phyloP scores from a whole-genome alignment of 345 rosid genomes.

The Viola odorata region DNA sequence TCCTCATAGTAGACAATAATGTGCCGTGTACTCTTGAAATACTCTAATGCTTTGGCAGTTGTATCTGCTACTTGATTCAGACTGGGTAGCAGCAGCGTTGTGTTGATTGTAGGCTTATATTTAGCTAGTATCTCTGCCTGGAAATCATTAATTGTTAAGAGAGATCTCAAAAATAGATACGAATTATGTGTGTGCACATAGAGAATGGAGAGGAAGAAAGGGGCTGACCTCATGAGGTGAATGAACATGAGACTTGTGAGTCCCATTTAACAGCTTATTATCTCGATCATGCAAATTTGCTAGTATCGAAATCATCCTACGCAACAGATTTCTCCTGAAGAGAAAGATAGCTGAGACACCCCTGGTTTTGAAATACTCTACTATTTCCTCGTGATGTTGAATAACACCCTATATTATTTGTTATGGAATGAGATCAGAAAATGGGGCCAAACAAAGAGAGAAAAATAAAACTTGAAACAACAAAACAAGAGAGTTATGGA shows the following conservation, averaged over 20 bases:
- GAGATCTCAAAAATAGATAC: not conserved
- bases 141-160: conserved; percentile 20
- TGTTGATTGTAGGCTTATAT: conserved; percentile 72
- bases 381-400: conserved; percentile 78
- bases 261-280: conserved; percentile 74
- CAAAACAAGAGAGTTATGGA: not conserved
- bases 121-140: conserved; percentile 96
- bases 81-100: conserved; percentile 50
- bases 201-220: conserved; percentile 4
- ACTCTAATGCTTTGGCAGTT: conserved; percentile 64
- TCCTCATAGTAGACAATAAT: conserved; percentile 84
- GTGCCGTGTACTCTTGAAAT: conserved; percentile 77
- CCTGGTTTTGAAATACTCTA: conserved; percentile 70
- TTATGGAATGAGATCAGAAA: not conserved
- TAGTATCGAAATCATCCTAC: conserved; percentile 85
- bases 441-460: not conserved
- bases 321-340: conserved; percentile 85
- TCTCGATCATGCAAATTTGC: conserved; percentile 89
- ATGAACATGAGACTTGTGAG: conserved; percentile 97
- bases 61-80: conserved; percentile 68
- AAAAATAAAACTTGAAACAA: not conserved
- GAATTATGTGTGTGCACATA: not conserved
- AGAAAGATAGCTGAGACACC: conserved; percentile 90
- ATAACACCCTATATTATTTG: conserved; percentile 59
- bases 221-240: conserved; percentile 66